Conservation (phyloP, 23 red algal species). For the Gracilaria domingensis region DNA sequence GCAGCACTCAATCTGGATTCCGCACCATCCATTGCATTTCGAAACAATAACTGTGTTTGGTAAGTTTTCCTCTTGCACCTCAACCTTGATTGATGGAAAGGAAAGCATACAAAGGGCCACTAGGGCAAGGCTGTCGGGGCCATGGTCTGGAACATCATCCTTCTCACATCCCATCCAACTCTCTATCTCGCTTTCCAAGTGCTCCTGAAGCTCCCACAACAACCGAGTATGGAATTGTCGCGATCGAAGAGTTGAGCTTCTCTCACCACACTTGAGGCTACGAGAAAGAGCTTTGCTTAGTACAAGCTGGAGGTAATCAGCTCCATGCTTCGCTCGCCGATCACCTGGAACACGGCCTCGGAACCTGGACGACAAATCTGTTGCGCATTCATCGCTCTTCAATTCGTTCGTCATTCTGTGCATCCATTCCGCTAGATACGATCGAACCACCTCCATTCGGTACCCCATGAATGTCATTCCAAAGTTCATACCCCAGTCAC, state of each 20-base stretch:
- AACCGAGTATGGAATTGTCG: constrained; percentile 3
- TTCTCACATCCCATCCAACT: background rate
- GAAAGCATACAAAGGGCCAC: background rate
- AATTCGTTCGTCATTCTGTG: constrained; percentile 1
- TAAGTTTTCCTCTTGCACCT: background rate
- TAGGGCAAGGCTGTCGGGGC: background rate
- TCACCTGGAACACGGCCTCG: background rate
- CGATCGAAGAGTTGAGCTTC: background rate
- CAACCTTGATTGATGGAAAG: background rate
- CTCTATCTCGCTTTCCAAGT: background rate
- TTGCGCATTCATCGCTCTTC: background rate
- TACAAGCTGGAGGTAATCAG: background rate
- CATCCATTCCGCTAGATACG: background rate
- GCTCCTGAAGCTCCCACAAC: constrained; percentile 1
- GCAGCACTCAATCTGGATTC: background rate
- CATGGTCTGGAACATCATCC: background rate
- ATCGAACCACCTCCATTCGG: background rate
- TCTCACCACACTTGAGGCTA: background rate
- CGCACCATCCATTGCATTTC: background rate
- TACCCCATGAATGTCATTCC: constrained; percentile 26
- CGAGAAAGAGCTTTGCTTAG: constrained; percentile 7
- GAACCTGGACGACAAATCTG: background rate
- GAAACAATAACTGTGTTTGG: background rate
- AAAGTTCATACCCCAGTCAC: constrained; percentile 3
- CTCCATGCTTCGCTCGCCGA: background rate